Evolutionary conservation across 148 eudicot species (phyloP), one percentile per base, ranked within the genome.

Genomic region (Rhododendron kiyosumense): DNA sequence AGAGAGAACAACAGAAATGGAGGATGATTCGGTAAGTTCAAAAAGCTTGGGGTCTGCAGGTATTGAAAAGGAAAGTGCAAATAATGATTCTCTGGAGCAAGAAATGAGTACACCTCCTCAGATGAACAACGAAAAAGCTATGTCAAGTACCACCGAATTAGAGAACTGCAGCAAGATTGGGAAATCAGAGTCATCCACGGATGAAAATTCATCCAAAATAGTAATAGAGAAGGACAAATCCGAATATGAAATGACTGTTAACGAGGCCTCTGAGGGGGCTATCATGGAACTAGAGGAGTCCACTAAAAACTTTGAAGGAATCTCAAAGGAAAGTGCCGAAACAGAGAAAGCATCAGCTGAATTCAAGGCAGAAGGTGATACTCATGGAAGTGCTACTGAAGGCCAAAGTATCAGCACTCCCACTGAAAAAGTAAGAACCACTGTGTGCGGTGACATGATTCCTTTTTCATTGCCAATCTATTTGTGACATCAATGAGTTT

Each of bases 351-450:
- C 57, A 48, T 28, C 45, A 36, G 32, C 28, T 26, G 73, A 84
- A 7, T 20, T 71, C 2, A 86, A 87, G 45, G 79, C 73, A 79
- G 86, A 67, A 69, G 74, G 32, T 34, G n/a, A 79, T 30, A 15
- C 20, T 32, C 38, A 32, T 38, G 81, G 67, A 78, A 67, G 36
- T 13, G 48, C 18, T 28, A 30, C 59, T 2, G 85, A 75, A 24
- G 28, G 24, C 26, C 17, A 78, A 82, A 82, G 82, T 17, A 61
- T 77, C 51, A 18, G 46, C 69, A 45, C 75, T 18, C 2, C 26
- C 8, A 5, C n/a, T 15, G 85, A 82, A 61, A 48, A 76, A 20
- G 88, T 86, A 61, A 81, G 79, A 74, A 7, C 57, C 34, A 82
- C 11, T 38, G 45, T 24, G 15, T 30, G 24, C 49, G 6, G 75